Evolutionary conservation across 345 rosid genomes (phyloP), one percentile per base, ranked within the genome.

Genomic region (Heritiera fomes): DNA sequence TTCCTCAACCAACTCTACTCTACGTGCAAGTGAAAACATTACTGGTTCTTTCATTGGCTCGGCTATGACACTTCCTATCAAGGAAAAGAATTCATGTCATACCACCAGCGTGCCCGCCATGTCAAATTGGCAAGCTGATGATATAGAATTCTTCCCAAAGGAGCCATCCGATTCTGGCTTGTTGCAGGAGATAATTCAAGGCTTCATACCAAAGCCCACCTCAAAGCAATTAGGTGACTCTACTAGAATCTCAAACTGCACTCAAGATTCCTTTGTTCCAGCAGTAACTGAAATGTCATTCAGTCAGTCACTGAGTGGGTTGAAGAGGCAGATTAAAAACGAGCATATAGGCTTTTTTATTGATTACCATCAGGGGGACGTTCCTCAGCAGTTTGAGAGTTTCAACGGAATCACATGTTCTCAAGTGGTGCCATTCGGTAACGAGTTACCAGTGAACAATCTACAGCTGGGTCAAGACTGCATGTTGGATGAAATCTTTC

Each of bases 151-250:
- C 76, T 85, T 90, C 78, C 87, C 88, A 0, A 83, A 85, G 78
- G 94, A 90, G 34, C 28, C 90, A 1, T 75, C 93, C 38, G 89
- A 86, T 80, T 91, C 98, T 14, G 99, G 99, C 17, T 80, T 59
- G 43, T 79, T 95, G 53, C 92, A 93, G 72, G 99, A 95, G 59
- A 81, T 95, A 68, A 87, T 95, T 53, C 93, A 84, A 67, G 92
- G 93, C 71, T 95, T 87, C 80, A 40, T 87, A 15, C 92, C 90
- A 11, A 87, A 86, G 49, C 80, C 87, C 23, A 73, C 76, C 70
- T 72, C 87, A 18, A 80, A 79, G n/a, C 79, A 79, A 43, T 17
- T 23, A 14, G 73, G 58, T 66, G 3, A 56, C n/a, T 7, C 10
- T 1, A 7, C 61, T 56, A 59, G 14, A 23, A 20, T 59, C 63